Percentiles rank a stretch among this genome's conserved stretches.
These are phyloP conservation scores for Leucogyrophana mollusca DNA, from an alignment of 768 basidiomycete species.

Conservation along the genomic window DNA sequence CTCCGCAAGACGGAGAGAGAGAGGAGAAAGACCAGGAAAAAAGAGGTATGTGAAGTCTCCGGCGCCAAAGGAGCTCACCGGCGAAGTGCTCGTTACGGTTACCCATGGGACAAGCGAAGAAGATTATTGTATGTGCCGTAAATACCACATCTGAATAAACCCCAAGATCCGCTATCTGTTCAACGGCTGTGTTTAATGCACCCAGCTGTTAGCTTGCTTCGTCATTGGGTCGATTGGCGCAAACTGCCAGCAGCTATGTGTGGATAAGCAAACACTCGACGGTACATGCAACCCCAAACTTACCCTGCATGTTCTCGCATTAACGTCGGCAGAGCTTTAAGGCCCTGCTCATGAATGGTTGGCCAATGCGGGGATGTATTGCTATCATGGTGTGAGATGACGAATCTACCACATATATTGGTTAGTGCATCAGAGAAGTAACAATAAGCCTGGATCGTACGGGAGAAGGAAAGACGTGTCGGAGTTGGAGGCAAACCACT, in stretches of 20 bases:
- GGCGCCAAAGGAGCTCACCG: constrained; percentile 28
- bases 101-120: too few species aligned
- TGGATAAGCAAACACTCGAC: neutral
- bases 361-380: constrained; percentile 9
- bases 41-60: constrained; percentile 32
- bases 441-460: neutral
- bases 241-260: constrained; percentile 12
- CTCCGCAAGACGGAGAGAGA: constrained; percentile 5
- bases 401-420: constrained; percentile 1
- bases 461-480: constrained; percentile 8
- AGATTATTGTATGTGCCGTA: too few species aligned
- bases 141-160: too few species aligned
- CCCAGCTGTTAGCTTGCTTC: too few species aligned
- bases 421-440: neutral
- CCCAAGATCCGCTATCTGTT: too few species aligned
- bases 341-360: neutral
- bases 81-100: constrained; percentile 39
- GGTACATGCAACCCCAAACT: neutral
- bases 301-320: constrained; percentile 4
- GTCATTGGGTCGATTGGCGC: constrained; percentile 9
- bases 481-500: neutral
- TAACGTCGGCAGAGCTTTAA: neutral
- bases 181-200: too few species aligned
- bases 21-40: constrained; percentile 3
- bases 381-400: constrained; percentile 8